Base-by-base conservation (phyloP, 768 basidiomycete genomes). In the Asterophora parasitica region DNA sequence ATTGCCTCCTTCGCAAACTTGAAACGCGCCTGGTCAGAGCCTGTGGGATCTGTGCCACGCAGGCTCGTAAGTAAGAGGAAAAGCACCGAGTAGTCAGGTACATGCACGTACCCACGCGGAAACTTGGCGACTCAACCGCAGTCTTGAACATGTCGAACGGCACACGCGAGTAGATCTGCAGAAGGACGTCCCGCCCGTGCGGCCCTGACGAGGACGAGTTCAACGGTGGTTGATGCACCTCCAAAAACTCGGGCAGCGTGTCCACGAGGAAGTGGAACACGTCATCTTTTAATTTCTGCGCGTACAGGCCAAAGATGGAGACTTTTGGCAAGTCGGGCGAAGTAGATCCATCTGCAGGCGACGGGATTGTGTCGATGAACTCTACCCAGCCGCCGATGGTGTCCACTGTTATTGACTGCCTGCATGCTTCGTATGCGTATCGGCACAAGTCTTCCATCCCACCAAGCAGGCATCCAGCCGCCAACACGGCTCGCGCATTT, bases 1-100 rank as follows among this genome's bases (percentile, higher is more conserved):
- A 94, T 85, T 10, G 84, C 88, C 54, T 90, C 89, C 66, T 93
- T 94, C 3, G 91, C 90, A 67, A 94, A 94, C 60, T 85, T 86
- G 71, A 93, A 96, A 38, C 92, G 82, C 51, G 82, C 79, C 62
- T 93, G 91, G 67, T 89, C 88, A 49, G 86, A 79, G 16, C 84
- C 87, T 86, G 64, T 56, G 63, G 49, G 39, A 41, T 61, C 46
- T 60, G 38, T 28, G 44, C 53, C 49, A 16, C 39, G 49, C 51
- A 50, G 62, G 52, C 34, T 59, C n/a, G 50, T 60, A 48, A 54
- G 51, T 50, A n/a, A n/a, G n/a, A n/a, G n/a, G 49, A 41, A 30
- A 52, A 17, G 44, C 31, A 55, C 30, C 38, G 43, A 40, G 37
- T 19, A 16, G 28, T 34, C 20, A 13, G 32, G 36, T 7, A 26